Evolutionary conservation across 495 filamentous ascomycete species (phyloP), one percentile per base, ranked within the genome.

Genomic region (Aspergillus asperescens): DNA sequence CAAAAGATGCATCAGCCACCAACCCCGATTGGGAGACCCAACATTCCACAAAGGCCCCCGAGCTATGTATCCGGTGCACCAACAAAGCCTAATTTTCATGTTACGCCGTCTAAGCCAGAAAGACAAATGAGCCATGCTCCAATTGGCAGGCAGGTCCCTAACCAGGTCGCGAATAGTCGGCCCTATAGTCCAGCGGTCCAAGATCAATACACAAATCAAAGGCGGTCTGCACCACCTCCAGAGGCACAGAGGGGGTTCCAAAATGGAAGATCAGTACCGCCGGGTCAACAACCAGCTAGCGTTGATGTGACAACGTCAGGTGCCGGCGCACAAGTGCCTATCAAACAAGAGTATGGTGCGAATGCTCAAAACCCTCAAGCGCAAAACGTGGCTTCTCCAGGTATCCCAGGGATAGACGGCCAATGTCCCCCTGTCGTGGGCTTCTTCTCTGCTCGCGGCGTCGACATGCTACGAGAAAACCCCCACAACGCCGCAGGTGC

Each of bases 401-500:
- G 52, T 16, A 57, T 61, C 5, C 46, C 46, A 38, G 46, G 46
- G 1, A 13, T 28, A 18, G 24, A 39, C 23, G 34, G 10, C n/a
- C 46, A 49, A 49, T 22, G 46, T 6, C 22, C 32, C 18, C 65
- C 74, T 35, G 67, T 76, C 0, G 72, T 80, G 8, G 82, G 83
- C 4, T 96, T 96, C 71, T 89, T 85, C 61, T 90, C 88, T 0
- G 87, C 87, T 5, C 77, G 86, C 43, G 87, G 82, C 50, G 84
- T 85, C 8, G 73, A 76, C 19, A 62, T 69, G 23, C 50, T 70
- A n/a, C 69, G 70, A 20, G 76, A 77, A 19, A 71, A 75, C 22
- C 67, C 75, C n/a, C 67, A 72, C 34, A 62, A 24, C 25, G 40
- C 50, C 16, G 7, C 59, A 2, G 68, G 74, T 4, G 46, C 68